Conservation (phyloP, 768 basidiomycete species). For the Lactifluus volemus region DNA sequence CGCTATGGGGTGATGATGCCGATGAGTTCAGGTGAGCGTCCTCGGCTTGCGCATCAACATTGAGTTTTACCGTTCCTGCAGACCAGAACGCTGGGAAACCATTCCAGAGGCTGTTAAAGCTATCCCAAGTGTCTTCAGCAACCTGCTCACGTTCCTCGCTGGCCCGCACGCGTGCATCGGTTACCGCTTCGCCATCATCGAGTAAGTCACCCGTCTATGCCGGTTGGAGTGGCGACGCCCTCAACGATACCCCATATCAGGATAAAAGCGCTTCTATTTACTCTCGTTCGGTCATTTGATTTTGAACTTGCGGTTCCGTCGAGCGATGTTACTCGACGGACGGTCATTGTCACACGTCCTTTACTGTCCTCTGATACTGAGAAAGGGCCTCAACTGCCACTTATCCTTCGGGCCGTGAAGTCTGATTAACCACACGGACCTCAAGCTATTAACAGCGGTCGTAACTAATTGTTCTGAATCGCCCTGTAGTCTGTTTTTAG, state of each 20-base stretch:
- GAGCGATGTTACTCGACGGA: slow-evolving; percentile 1
- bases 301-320: slow-evolving; percentile 15
- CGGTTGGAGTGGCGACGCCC: no score
- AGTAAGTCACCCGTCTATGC: slow-evolving; percentile 5
- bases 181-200: slow-evolving; percentile 17
- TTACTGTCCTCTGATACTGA: slow-evolving; percentile 2
- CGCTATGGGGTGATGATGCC: slow-evolving; percentile 20
- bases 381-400: slow-evolving; percentile 13
- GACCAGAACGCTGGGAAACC: slow-evolving; percentile 21
- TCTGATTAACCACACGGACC: neutral
- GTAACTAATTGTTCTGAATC: no score
- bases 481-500: neutral
- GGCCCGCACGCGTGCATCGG: slow-evolving; percentile 20
- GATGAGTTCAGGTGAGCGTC: slow-evolving; percentile 22
- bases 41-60: neutral
- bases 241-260: slow-evolving; percentile 1
- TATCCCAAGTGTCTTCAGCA: slow-evolving; percentile 13
- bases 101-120: slow-evolving; percentile 7
- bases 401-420: slow-evolving; percentile 10
- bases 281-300: slow-evolving; percentile 22
- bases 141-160: slow-evolving; percentile 14
- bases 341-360: slow-evolving; percentile 16
- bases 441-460: no score
- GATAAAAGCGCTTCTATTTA: slow-evolving; percentile 22
- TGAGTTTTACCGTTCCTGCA: neutral